Percentiles rank a stretch among this genome's conserved stretches.
These are phyloP conservation scores for Rubus idaeus DNA, from an alignment of 306 rosid genomes.

Conservation along the genomic window DNA sequence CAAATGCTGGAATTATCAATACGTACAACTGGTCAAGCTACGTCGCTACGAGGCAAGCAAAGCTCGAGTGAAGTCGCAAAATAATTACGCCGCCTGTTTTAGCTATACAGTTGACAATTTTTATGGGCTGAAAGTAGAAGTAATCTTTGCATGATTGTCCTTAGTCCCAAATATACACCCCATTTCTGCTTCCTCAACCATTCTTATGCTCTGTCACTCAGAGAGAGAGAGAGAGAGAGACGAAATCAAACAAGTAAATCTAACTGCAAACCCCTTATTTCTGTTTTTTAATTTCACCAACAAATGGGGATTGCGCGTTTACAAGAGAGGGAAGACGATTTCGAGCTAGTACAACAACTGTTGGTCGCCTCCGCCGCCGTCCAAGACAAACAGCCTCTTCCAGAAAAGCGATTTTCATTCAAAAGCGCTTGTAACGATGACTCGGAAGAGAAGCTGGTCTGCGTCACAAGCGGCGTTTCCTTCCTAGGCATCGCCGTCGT, in stretches of 20 bases:
- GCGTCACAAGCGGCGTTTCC: conserved; percentile 88
- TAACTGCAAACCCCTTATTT: too few relatives aligned
- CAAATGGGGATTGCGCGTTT: conserved; percentile 58
- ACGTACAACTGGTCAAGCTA: too few relatives aligned
- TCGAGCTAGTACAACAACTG: conserved; percentile 47
- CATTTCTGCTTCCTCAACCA: background rate
- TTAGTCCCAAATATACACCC: background rate
- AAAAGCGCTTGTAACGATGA: conserved; percentile 15
- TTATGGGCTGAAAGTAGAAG: background rate
- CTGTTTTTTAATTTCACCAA: background rate
- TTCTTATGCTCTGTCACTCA: background rate
- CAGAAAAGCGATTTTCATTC: conserved; percentile 14
- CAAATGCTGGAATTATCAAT: too few relatives aligned
- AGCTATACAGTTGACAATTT: background rate
- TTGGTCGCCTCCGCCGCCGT: conserved; percentile 43
- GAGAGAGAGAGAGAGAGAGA: background rate
- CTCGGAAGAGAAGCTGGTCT: conserved; percentile 39
- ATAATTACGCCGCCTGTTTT: background rate
- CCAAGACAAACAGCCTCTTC: conserved; percentile 37
- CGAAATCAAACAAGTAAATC: background rate
- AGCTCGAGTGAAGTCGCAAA: background rate
- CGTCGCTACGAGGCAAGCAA: background rate
- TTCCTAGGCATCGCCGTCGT: conserved; percentile 72
- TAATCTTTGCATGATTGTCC: background rate
- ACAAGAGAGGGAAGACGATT: conserved; percentile 42